A percentile compares a stretch with the other conserved stretches of the same genome.
Evolutionary conservation across 495 filamentous ascomycete genomes (phyloP).

Genomic region (Aspergillus nanangensis): DNA sequence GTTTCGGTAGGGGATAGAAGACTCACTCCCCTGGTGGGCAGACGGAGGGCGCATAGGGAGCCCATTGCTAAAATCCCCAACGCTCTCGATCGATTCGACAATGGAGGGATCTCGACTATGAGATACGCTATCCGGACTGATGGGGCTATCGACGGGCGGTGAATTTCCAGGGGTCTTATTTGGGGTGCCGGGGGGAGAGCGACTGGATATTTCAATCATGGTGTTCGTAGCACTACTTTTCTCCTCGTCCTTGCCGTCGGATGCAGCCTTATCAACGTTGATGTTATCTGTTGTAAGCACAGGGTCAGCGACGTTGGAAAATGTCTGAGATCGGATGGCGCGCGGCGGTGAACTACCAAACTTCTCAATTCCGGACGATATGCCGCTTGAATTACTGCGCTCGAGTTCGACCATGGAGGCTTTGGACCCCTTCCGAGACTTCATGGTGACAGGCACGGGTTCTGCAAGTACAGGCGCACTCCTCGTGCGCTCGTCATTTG

Average conservation of each 20-base stretch:
- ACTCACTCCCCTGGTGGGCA: conserved; percentile 19
- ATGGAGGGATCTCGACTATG: conserved; percentile 30
- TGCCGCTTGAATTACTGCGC: conserved; percentile 17
- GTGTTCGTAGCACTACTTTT: conserved; percentile 53
- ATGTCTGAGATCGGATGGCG: conserved; percentile 57
- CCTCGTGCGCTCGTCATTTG: conserved; percentile 56
- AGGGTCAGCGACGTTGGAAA: conserved; percentile 59
- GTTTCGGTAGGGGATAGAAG: conserved; percentile 21
- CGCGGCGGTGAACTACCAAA: conserved; percentile 42
- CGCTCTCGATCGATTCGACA: conserved; percentile 27
- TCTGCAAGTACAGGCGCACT: conserved; percentile 46
- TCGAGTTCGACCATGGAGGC: conserved; percentile 24
- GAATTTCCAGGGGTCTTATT: conserved; percentile 47
- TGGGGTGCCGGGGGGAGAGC: conserved; percentile 56
- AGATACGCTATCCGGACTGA: conserved; percentile 19
- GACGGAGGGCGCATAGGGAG: conserved; percentile 22
- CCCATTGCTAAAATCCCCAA: conserved; percentile 12
- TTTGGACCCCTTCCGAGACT: conserved; percentile 30
- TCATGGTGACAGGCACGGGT: conserved; percentile 18
- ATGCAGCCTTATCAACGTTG: conserved; percentile 52
- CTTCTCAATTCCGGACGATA: conserved; percentile 40
- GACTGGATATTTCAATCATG: conserved; percentile 63
- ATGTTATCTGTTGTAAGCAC: conserved; percentile 58
- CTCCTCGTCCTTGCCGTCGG: conserved; percentile 33
- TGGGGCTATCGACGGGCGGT: conserved; percentile 35